Evolutionary conservation across 257 asterid genomes (phyloP).

Genomic region (Nicotiana paniculata): DNA sequence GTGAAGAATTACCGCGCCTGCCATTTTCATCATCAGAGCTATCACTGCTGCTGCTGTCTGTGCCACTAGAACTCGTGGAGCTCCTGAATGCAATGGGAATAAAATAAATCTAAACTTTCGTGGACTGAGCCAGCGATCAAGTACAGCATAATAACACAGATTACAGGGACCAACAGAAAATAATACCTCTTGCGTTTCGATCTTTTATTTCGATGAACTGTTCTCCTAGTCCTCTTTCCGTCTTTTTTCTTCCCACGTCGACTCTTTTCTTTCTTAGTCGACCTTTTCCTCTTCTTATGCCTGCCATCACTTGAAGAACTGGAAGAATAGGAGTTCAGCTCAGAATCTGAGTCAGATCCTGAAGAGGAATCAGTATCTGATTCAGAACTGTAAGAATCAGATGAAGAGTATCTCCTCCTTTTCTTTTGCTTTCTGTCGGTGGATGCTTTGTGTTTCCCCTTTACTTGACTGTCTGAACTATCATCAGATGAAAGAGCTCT

Average conservation of each 20-base stretch:
- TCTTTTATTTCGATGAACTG: slow-evolving; percentile 35
- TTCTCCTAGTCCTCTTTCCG: slow-evolving; percentile 37
- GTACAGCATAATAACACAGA: background rate
- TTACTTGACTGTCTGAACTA: slow-evolving; percentile 37
- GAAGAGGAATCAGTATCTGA: slow-evolving; percentile 71
- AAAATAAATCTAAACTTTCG: background rate
- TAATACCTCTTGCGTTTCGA: slow-evolving; percentile 27
- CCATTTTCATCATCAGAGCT: slow-evolving; percentile 60
- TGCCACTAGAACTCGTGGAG: slow-evolving; percentile 60
- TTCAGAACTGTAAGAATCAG: slow-evolving; percentile 75
- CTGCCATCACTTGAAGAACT: slow-evolving; percentile 82
- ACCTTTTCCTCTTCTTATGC: slow-evolving; percentile 65
- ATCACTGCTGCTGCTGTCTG: slow-evolving; percentile 43
- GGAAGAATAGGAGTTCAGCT: slow-evolving; percentile 59
- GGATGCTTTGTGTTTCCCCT: slow-evolving; percentile 40
- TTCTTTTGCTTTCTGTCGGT: slow-evolving; percentile 55
- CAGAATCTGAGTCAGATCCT: slow-evolving; percentile 53
- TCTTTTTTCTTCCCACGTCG: slow-evolving; percentile 39
- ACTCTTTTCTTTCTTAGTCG: slow-evolving; percentile 38
- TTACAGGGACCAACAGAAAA: background rate
- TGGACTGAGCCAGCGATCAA: background rate
- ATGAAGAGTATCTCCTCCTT: slow-evolving; percentile 61
- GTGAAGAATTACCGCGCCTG: slow-evolving; percentile 23
- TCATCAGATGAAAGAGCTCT: slow-evolving; percentile 35
- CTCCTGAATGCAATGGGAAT: slow-evolving; percentile 33